These are phyloP conservation scores for Juncus inflexus DNA, from an alignment of 176 grass and related monocot genomes.

Conservation along the genomic window DNA sequence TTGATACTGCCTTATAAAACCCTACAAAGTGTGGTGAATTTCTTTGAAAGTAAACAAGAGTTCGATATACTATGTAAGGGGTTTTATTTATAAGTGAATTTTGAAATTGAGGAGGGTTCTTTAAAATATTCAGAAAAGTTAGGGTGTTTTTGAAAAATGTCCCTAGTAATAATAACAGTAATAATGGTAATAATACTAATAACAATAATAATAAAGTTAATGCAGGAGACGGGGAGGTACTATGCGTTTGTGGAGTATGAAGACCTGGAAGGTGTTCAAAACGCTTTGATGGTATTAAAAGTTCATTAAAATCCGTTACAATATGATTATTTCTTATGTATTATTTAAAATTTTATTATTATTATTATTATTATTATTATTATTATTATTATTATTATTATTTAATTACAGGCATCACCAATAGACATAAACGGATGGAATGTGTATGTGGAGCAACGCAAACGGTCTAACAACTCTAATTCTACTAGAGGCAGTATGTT, in stretches of 20 bases:
- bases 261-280: slow-evolving; percentile 62
- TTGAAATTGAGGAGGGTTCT: too few species aligned
- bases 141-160: too few species aligned
- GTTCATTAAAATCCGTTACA: neutral
- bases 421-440: slow-evolving; percentile 73
- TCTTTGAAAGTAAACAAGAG: too few species aligned
- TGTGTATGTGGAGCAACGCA: slow-evolving; percentile 93
- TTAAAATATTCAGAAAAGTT: too few species aligned
- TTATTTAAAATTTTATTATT: neutral
- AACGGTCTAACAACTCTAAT: slow-evolving; percentile 30
- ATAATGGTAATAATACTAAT: too few species aligned
- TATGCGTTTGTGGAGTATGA: slow-evolving; percentile 89
- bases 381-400: neutral
- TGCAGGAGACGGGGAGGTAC: slow-evolving; percentile 77
- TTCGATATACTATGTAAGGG: too few species aligned
- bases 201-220: too few species aligned
- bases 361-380: neutral
- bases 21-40: too few species aligned
- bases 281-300: slow-evolving; percentile 48
- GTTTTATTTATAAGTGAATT: too few species aligned
- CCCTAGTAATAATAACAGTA: too few species aligned
- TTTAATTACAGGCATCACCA: slow-evolving; percentile 52
- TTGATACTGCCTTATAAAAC: too few species aligned
- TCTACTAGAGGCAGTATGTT: slow-evolving; percentile 67
- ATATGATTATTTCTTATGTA: neutral